Evolutionary conservation across 768 basidiomycete species (phyloP), one percentile per base, ranked within the genome.

Genomic region (Amanita thiersii): DNA sequence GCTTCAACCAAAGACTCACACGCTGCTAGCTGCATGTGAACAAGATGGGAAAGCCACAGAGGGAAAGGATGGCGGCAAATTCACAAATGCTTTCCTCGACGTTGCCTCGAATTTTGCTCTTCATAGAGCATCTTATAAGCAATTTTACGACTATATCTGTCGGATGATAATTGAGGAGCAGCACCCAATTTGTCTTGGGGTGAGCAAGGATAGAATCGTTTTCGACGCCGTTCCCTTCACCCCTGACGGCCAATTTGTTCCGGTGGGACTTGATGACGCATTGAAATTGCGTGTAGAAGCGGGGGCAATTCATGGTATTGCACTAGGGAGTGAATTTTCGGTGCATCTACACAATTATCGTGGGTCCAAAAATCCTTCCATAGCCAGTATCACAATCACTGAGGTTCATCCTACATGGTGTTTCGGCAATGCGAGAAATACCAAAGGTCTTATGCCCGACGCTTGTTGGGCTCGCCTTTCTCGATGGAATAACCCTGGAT

Each of bases 361-460:
- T n/a, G 72, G 71, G 15, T 80, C 80, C 5, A 57, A 62, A 36
- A 84, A 83, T 47, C 72, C 74, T 1, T 43, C 66, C 14, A 56
- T 80, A 9, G 74, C 72, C 18, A 65, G 52, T 25, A 68, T 72
- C n/a, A 59, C 69, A 23, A 77, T 73, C 23, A 62, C 63, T 23
- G 70, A 74, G 37, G 72, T 79, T 3, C 63, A 75, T 39, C 60
- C 78, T 3, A 78, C 79, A 2, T 80, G 73, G 73, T 80, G 70
- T 41, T 60, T 72, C 37, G 73, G 73, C 33, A 63, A 63, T 46
- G 52, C 65, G 30, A 70, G 66, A 49, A 57, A 65, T 10, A 52
- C 59, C 47, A 50, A 40, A 25, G 28, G 46, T 19, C 43, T 52
- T 15, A 47, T 62, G 37, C 66, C 59, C 24, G 60, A 51, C 45